Conservation (phyloP, 2,329 filamentous ascomycete species). For the Xylariaceae sp. region DNA sequence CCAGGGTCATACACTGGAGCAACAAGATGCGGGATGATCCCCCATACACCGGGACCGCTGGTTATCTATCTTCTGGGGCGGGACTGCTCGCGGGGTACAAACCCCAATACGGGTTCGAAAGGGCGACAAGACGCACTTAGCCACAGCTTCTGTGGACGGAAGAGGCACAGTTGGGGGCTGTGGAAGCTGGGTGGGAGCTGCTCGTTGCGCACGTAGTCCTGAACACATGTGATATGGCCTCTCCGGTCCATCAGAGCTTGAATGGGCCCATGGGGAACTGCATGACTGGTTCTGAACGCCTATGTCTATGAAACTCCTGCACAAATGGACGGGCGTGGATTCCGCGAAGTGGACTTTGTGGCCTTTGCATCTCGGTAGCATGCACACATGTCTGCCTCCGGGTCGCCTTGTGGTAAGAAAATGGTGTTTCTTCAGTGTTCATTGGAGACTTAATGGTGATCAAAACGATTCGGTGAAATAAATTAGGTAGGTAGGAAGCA, state of each 20-base stretch:
- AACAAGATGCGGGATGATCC: slow-evolving; percentile 2
- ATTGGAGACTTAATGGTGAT: slow-evolving; percentile 3
- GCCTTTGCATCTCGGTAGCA: background rate
- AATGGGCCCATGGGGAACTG: background rate
- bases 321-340: background rate
- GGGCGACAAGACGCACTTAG: slow-evolving; percentile 1
- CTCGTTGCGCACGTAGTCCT: background rate
- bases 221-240: background rate
- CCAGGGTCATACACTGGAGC: slow-evolving; percentile 1
- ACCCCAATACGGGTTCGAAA: background rate
- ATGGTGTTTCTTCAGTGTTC: background rate
- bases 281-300: background rate
- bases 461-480: slow-evolving; percentile 11
- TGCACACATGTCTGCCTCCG: slow-evolving; percentile 10
- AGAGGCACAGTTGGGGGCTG: slow-evolving; percentile 4
- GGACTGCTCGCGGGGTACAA: background rate
- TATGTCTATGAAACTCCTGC: background rate
- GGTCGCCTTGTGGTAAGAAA: slow-evolving; percentile 5
- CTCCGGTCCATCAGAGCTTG: background rate
- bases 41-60: background rate
- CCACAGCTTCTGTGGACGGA: slow-evolving; percentile 4
- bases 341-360: background rate
- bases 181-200: background rate
- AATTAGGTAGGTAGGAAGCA: background rate
- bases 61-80: background rate